phyloP scores from a whole-genome alignment of 345 rosid genomes.

The Gossypium arboreum region DNA sequence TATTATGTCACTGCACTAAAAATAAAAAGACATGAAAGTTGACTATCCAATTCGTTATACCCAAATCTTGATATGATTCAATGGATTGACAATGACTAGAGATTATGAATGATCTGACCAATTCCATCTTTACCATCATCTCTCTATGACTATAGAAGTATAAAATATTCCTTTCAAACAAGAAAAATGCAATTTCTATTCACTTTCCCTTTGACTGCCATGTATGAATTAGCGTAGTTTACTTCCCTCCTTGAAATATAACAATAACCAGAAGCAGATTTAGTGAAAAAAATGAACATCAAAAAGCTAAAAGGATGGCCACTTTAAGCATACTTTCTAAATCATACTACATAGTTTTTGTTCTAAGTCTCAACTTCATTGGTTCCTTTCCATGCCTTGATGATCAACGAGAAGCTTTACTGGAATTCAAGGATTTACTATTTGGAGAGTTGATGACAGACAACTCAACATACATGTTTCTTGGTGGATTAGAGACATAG shows the following conservation, averaged over 20 bases:
- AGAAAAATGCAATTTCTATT: neutral
- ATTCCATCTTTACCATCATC: neutral
- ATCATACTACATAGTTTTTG: neutral
- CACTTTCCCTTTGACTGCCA: conserved; percentile 6
- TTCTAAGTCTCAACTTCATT: neutral
- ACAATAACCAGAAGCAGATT: neutral
- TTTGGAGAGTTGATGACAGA: neutral
- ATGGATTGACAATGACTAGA: neutral
- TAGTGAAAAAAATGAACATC: neutral
- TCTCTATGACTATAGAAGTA: neutral
- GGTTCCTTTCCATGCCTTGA: conserved; percentile 12
- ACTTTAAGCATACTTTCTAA: neutral
- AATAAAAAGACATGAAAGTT: neutral
- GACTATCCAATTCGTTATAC: neutral
- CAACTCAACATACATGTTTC: neutral
- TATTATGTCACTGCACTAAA: neutral
- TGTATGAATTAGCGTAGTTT: neutral
- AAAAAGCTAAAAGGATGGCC: neutral
- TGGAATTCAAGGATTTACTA: conserved; percentile 19
- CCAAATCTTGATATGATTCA: neutral
- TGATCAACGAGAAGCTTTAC: conserved; percentile 24
- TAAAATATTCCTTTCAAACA: neutral
- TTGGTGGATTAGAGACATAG: conserved; percentile 16
- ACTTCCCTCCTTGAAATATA: neutral
- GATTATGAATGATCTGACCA: neutral